These are phyloP conservation scores for Penium margaritaceum DNA, from an alignment of 139 green algal genomes.

Conservation along the genomic window DNA sequence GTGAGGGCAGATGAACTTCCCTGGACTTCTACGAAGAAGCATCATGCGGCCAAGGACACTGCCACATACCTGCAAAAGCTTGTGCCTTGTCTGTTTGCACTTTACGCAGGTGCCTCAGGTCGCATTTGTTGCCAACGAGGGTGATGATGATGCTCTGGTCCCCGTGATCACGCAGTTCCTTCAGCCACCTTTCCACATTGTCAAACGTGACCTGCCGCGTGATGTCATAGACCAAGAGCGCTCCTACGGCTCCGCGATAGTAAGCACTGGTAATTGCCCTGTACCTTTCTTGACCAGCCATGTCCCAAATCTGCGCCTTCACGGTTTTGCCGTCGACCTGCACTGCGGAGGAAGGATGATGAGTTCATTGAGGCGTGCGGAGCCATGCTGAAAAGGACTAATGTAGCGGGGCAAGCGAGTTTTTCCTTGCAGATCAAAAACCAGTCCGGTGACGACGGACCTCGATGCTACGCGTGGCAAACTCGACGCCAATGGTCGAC, in stretches of 20 bases:
- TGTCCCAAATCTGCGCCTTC: slow-evolving; percentile 99
- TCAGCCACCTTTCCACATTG: slow-evolving; percentile 95
- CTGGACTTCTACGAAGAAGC: too few species aligned
- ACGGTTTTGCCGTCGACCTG: slow-evolving; percentile 98
- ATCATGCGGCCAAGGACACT: too few species aligned
- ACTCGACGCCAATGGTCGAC: slow-evolving; percentile 99
- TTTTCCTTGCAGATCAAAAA: too few species aligned
- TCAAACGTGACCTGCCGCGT: slow-evolving; percentile 93
- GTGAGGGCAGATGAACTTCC: too few species aligned
- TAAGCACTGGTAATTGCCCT: slow-evolving; percentile 96
- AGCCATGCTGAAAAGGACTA: too few species aligned
- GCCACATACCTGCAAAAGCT: slow-evolving; percentile 40
- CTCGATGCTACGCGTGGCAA: slow-evolving; percentile 94
- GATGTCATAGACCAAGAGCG: slow-evolving; percentile 97
- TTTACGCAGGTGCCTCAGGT: slow-evolving; percentile 84
- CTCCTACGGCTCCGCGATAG: slow-evolving; percentile 92
- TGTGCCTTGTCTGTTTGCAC: slow-evolving; percentile 85
- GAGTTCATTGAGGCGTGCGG: too few species aligned
- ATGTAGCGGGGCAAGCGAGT: too few species aligned
- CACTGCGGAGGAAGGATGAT: too few species aligned
- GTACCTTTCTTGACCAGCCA: slow-evolving; percentile 93
- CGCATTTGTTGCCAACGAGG: slow-evolving; percentile 97
- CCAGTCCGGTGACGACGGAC: too few species aligned
- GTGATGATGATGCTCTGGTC: slow-evolving; percentile 97
- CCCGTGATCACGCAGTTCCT: slow-evolving; percentile 92